Base-by-base conservation (phyloP, 768 basidiomycete species). In the Lactifluus echinatus region DNA sequence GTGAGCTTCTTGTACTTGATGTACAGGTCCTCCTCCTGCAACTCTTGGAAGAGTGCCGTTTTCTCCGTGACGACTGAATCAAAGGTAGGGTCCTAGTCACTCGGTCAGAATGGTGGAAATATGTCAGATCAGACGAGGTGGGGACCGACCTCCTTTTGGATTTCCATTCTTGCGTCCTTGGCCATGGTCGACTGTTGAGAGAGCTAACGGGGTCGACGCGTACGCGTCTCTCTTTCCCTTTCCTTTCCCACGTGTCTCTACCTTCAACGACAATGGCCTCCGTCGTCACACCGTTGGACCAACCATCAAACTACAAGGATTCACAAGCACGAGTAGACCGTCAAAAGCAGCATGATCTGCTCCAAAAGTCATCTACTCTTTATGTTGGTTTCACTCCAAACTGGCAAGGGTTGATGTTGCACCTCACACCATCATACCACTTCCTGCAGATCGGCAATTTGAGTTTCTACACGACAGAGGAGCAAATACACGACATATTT, bases 281-380 rank as follows among this genome's bases (percentile, higher is more conserved):
- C 76, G 85, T 95, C 65, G 85, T 95, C 46, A 67, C 79, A 28
- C 72, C 86, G 33, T 79, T 97, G 64, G 95, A 97, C 74, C 88
- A 92, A 70, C 94, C 93, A 45, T 96, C 93, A 5, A 92, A 93
- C 70, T 99, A 99, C 74, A 92, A 93, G 70, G 95, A 99, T 72
- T 94, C 90, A 14, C 89, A 94, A 72, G 76, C 79, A 37, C 81
- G 86, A 54, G 73, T 93, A 51, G 87, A 96, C 74, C 78, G 88
- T 61, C 77, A 81, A 63, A 84, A 71, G 62, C 92, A 94, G 68
- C 80, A 84, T 64, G 86, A 92, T 8, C 68, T 90, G n/a, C 82
- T 96, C 37, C 70, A 80, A 42, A 89, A 85, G 67, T 93, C 92
- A 6, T 83, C 84, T 24, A 97, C 95, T 2, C 79, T 97, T 61